Base-by-base conservation (phyloP, 331 rosid species). In the Pyrus hybrid region DNA sequence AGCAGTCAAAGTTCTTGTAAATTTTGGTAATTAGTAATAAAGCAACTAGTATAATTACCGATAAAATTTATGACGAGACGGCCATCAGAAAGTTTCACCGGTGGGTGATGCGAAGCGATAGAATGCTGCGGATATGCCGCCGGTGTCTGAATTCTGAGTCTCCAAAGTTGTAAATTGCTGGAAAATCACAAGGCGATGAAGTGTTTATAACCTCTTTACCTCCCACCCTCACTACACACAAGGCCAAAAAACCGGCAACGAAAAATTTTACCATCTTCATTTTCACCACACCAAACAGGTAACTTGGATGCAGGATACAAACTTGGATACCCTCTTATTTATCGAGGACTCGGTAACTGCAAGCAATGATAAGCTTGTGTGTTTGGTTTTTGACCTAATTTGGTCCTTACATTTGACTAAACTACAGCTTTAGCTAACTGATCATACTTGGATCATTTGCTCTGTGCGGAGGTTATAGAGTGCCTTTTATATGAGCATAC, bases 121-220 rank as follows among this genome's bases (percentile, higher is more conserved):
- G 73, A 91, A 89, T 25, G 96, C 91, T 4, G 96, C 51, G 17
- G 51, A 91, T 6, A 92, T 80, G 75, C 87, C 87, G 1, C 98
- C 97, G 11, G 98, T 93, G 43, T 93, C 98, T 23, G 98, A 91
- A 75, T 93, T 93, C 1, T n/a, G 92, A 93, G 66, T 93, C 98
- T n/a, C 96, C 97, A 60, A 93, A 91, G 83, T 89, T 91, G 82
- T 87, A 93, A 33, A 93, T 87, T 11, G 98, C 89, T 16, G 84
- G 76, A 71, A 89, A 93, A 28, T 76, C 76, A 76, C 97, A 91
- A 25, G 83, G 43, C 41, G 29, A 2, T 14, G 68, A 3, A 12
- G 73, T 29, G 16, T 79, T n/a, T 51, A 45, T 67, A n/a, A 11
- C 20, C 63, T 32, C 62, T 58, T 80, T 84, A 49, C 79, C 86